Conservation (phyloP, 1,284 basidiomycete genomes). For the Melampsora americana region DNA sequence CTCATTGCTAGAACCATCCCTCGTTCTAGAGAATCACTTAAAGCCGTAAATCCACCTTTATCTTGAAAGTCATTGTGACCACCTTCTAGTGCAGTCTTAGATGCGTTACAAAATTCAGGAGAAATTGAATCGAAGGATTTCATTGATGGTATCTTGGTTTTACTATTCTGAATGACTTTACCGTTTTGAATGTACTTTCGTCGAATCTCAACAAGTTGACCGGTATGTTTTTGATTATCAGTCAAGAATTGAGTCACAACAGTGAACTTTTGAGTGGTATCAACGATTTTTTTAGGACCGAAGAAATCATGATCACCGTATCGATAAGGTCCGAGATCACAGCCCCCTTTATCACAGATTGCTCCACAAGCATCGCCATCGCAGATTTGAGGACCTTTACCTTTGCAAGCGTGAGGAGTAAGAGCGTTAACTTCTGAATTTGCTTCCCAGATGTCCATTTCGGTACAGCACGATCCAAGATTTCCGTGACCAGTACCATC, state of each 20-base stretch:
- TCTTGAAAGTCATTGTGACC: not conserved
- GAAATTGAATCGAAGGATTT: not conserved
- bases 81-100: not conserved
- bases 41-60: not conserved
- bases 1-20: constrained; percentile 33
- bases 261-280: constrained; percentile 24
- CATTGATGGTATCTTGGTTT: not conserved
- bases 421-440: constrained; percentile 5
- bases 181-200: constrained; percentile 17
- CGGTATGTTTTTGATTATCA: not conserved
- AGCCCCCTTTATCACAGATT: constrained; percentile 20
- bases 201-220: constrained; percentile 18
- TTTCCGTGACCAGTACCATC: constrained; percentile 56
- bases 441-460: constrained; percentile 58
- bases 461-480: constrained; percentile 57
- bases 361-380: constrained; percentile 2
- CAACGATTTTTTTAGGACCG: constrained; percentile 26
- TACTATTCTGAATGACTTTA: not conserved
- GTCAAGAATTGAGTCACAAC: constrained; percentile 33
- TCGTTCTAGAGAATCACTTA: constrained; percentile 10
- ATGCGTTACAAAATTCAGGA: constrained; percentile 3
- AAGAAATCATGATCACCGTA: constrained; percentile 7
- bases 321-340: constrained; percentile 9
- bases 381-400: not conserved
- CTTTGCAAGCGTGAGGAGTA: constrained; percentile 2